Percentiles rank a stretch among this genome's conserved stretches.
These are phyloP conservation scores for Chloris gayana DNA, from an alignment of 176 grass and related monocot species.

Conservation along the genomic window DNA sequence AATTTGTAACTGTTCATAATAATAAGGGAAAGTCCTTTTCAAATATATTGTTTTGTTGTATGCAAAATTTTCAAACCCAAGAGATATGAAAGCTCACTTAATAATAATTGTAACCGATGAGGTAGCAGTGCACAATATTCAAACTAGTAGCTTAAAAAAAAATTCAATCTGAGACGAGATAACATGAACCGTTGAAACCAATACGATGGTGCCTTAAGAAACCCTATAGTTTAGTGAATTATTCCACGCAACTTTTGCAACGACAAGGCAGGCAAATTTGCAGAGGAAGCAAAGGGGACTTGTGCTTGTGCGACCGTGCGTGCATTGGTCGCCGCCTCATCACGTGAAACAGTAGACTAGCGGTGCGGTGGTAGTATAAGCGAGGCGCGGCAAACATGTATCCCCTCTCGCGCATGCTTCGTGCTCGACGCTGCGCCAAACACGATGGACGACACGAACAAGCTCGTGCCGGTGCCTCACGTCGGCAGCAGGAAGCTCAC, in stretches of 20 bases:
- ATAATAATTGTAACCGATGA: neutral
- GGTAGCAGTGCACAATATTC: neutral
- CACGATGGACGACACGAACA: neutral
- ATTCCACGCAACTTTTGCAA: constrained; percentile 24
- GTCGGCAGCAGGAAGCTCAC: neutral
- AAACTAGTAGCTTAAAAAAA: neutral
- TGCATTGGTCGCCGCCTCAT: neutral
- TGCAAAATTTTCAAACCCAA: neutral
- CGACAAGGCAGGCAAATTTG: constrained; percentile 11
- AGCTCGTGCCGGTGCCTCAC: neutral
- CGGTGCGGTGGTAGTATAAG: neutral
- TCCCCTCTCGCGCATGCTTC: neutral
- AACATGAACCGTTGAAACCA: neutral
- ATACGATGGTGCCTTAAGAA: neutral
- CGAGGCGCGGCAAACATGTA: neutral
- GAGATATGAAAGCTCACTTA: neutral
- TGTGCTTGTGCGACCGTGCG: neutral
- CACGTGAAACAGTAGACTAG: neutral
- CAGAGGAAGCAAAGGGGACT: neutral
- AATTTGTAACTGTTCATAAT: too few relatives aligned
- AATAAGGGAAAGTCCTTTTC: neutral
- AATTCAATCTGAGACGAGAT: neutral
- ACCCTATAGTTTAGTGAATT: neutral
- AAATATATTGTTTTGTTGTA: neutral
- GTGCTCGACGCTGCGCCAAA: neutral